A percentile compares a stretch with the other conserved stretches of the same genome.
phyloP scores from a whole-genome alignment of 1,284 basidiomycete species.

The Puccinia horiana region DNA sequence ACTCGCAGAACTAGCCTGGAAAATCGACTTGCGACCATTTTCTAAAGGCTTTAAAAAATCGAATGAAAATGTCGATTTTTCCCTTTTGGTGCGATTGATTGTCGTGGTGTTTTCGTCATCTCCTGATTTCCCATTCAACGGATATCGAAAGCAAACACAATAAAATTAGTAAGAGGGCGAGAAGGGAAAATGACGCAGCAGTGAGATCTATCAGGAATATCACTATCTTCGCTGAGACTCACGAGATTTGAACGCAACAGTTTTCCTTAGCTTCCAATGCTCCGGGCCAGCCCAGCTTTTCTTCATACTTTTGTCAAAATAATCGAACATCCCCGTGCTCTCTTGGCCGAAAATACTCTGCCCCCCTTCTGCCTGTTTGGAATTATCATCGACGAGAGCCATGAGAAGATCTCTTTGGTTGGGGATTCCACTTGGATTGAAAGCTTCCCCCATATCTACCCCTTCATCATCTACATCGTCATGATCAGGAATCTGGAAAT shows the following conservation, averaged over 20 bases:
- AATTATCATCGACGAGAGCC: slow-evolving; percentile 60
- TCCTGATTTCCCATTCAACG: not conserved
- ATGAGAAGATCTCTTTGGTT: slow-evolving; percentile 73
- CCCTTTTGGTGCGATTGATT: slow-evolving; percentile 38
- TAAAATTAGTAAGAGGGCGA: not conserved
- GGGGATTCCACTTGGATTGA: slow-evolving; percentile 71
- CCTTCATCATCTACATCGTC: slow-evolving; percentile 50
- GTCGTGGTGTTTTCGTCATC: slow-evolving; percentile 45
- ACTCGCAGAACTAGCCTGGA: slow-evolving; percentile 37
- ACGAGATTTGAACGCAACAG: slow-evolving; percentile 50
- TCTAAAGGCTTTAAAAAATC: slow-evolving; percentile 44
- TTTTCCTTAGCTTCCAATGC: slow-evolving; percentile 85
- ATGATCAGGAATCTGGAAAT: slow-evolving; percentile 18
- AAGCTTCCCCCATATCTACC: slow-evolving; percentile 55
- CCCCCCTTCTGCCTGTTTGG: slow-evolving; percentile 27
- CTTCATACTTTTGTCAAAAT: slow-evolving; percentile 83
- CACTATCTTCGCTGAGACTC: not conserved
- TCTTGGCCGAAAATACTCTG: slow-evolving; percentile 46
- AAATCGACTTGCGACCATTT: slow-evolving; percentile 36
- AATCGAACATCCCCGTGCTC: slow-evolving; percentile 73
- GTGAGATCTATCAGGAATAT: not conserved
- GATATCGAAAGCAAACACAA: not conserved
- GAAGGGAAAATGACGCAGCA: not conserved
- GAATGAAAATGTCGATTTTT: slow-evolving; percentile 45
- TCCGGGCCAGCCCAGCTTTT: slow-evolving; percentile 99